Conservation (phyloP, 1,139 yeast genomes). For the Pichia inconspicua region DNA sequence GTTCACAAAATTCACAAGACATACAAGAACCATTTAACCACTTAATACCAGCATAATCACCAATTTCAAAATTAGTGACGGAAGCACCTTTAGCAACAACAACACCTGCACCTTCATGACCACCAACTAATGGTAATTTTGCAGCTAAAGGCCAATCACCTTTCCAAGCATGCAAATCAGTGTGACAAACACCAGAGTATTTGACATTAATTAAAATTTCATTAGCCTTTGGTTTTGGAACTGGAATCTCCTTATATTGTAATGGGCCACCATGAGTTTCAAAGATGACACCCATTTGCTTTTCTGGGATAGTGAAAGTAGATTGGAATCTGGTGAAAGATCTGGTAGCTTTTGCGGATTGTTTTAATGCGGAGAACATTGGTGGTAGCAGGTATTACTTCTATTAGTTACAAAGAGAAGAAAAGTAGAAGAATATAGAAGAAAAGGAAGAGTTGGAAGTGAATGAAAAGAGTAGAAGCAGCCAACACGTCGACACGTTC, state of each 20-base stretch:
- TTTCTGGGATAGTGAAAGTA: constrained; percentile 41
- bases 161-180: constrained; percentile 71
- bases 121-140: constrained; percentile 67
- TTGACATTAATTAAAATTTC: constrained; percentile 59
- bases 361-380: constrained; percentile 17
- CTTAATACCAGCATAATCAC: constrained; percentile 74
- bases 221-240: constrained; percentile 58
- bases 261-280: constrained; percentile 62
- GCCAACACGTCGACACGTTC: too few relatives aligned
- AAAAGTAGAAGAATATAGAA: not conserved
- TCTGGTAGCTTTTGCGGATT: constrained; percentile 9
- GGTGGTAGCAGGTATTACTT: too few relatives aligned
- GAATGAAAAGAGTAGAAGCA: not conserved
- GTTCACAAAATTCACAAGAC: constrained; percentile 65
- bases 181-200: constrained; percentile 73
- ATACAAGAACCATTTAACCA: constrained; percentile 67
- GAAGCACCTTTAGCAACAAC: constrained; percentile 66
- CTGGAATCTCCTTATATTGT: constrained; percentile 55
- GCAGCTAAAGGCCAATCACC: constrained; percentile 69
- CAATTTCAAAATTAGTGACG: constrained; percentile 64
- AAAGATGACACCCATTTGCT: constrained; percentile 67
- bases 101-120: constrained; percentile 84
- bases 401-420: too few relatives aligned
- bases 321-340: constrained; percentile 12
- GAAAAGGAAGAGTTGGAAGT: not conserved